Evolutionary conservation across 1,284 basidiomycete species (phyloP).

Genomic region (Pascua guehoae): DNA sequence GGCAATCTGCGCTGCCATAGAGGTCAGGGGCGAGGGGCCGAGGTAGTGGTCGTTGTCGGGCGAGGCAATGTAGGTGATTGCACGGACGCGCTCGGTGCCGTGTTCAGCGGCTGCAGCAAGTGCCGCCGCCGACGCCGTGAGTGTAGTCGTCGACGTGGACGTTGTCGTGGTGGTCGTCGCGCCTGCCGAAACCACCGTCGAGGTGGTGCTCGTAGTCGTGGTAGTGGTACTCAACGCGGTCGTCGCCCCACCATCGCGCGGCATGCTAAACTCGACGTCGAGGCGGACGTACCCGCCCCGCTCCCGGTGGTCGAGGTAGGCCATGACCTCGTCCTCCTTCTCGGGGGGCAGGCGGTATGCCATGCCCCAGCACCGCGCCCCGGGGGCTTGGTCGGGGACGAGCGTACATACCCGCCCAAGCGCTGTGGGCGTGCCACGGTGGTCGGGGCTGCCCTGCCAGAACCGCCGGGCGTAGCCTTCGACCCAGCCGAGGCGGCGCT

Average conservation of each 20-base stretch:
- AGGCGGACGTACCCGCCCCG: conserved; percentile 18
- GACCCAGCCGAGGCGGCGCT: conserved; percentile 43
- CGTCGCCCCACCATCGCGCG: too few species aligned
- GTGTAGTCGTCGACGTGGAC: not conserved
- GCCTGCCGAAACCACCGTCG: not conserved
- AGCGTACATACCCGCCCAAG: conserved; percentile 47
- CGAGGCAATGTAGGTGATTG: conserved; percentile 17
- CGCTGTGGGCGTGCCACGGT: conserved; percentile 40
- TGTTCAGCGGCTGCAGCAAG: not conserved
- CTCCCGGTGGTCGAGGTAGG: conserved; percentile 20
- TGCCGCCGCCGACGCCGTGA: not conserved
- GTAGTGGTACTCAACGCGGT: too few species aligned
- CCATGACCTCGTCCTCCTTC: conserved; percentile 15
- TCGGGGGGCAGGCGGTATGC: conserved; percentile 11
- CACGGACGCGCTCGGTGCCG: not conserved
- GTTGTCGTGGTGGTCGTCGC: not conserved
- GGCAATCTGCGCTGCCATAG: conserved; percentile 13
- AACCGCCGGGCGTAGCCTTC: conserved; percentile 52
- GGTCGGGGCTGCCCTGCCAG: conserved; percentile 47
- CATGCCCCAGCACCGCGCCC: conserved; percentile 17
- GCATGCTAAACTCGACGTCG: conserved; percentile 7
- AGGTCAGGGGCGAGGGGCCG: conserved; percentile 8
- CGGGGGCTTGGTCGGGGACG: conserved; percentile 15
- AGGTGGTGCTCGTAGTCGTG: not conserved
- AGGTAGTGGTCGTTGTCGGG: conserved; percentile 16